Evolutionary conservation across 2,329 filamentous ascomycete species (phyloP).

Genomic region (Ceratocystis diversiconidia): DNA sequence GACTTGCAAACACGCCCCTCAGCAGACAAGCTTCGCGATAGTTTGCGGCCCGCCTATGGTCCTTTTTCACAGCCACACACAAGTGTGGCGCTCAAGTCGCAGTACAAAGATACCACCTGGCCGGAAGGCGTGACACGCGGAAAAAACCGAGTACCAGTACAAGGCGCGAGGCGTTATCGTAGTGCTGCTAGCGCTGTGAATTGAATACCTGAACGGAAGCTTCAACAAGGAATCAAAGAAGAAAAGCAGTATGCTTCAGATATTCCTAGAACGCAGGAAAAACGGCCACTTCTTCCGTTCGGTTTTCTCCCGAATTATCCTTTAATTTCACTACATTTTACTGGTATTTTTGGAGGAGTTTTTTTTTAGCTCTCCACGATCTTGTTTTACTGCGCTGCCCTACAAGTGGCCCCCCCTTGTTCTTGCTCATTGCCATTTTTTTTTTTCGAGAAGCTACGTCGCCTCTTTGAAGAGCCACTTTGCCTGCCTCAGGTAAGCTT

Average conservation of each 20-base stretch:
- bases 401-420: not conserved
- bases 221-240: no score
- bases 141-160: not conserved
- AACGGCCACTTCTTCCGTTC: not conserved
- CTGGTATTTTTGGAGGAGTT: no score
- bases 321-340: not conserved
- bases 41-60: not conserved
- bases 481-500: constrained; percentile 5
- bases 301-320: not conserved
- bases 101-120: not conserved
- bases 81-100: not conserved
- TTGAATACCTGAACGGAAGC: no score
- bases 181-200: no score
- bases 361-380: not conserved
- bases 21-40: not conserved
- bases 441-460: constrained; percentile 17
- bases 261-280: not conserved
- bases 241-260: no score
- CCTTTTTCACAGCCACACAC: not conserved
- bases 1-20: not conserved
- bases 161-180: not conserved
- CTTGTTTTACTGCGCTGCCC: not conserved
- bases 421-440: not conserved
- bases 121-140: not conserved
- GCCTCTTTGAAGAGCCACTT: constrained; percentile 15